These are phyloP conservation scores for Candida cerambycidarum DNA, from an alignment of 805 yeast genomes.

Conservation along the genomic window DNA sequence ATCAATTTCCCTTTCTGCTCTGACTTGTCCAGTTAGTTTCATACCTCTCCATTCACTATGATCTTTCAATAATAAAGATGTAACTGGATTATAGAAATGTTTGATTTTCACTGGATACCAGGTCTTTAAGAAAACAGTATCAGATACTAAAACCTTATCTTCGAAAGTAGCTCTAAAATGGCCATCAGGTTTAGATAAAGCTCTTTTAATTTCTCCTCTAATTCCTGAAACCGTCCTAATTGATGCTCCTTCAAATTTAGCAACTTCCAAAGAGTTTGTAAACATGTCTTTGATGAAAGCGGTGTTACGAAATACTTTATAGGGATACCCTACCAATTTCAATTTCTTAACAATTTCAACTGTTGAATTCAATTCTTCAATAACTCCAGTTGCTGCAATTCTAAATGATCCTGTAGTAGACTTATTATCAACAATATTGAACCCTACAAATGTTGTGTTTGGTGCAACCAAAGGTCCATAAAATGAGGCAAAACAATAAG, in stretches of 20 bases:
- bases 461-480: constrained; percentile 98
- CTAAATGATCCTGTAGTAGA: constrained; percentile 89
- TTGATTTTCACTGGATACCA: constrained; percentile 96
- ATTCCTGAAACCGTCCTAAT: constrained; percentile 96
- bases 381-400: constrained; percentile 95
- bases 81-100: constrained; percentile 92
- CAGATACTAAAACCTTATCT: constrained; percentile 89
- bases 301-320: constrained; percentile 90
- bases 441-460: constrained; percentile 95
- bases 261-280: constrained; percentile 86
- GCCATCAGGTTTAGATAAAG: constrained; percentile 92
- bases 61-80: constrained; percentile 74
- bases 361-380: constrained; percentile 86
- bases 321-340: constrained; percentile 92
- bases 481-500: constrained; percentile 92
- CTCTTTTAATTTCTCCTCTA: constrained; percentile 95
- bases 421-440: constrained; percentile 79
- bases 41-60: constrained; percentile 94
- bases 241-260: constrained; percentile 96
- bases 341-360: constrained; percentile 94
- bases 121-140: constrained; percentile 83
- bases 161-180: constrained; percentile 95
- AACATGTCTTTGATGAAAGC: constrained; percentile 98
- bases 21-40: constrained; percentile 90
- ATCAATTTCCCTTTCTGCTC: constrained; percentile 68